Evolutionary conservation across 2,329 filamentous ascomycete genomes (phyloP).

Genomic region (Setomelanomma holmii): DNA sequence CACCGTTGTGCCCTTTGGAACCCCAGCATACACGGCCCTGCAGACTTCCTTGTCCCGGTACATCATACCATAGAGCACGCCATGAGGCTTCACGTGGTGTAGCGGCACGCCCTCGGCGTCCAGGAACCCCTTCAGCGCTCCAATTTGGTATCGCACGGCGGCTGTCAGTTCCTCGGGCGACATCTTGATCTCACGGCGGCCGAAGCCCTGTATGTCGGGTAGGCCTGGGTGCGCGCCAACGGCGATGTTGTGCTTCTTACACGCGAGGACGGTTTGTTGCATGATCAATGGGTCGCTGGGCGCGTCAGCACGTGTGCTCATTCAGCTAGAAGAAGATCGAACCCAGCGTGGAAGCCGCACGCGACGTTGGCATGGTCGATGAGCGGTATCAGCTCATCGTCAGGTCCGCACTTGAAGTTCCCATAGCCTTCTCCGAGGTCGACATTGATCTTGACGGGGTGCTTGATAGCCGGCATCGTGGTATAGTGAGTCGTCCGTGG

Average conservation of each 20-base stretch:
- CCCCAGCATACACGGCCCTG: conserved; percentile 60
- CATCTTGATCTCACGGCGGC: conserved; percentile 67
- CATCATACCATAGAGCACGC: conserved; percentile 66
- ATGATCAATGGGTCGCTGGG: conserved; percentile 67
- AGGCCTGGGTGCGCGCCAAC: conserved; percentile 70
- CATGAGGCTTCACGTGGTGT: conserved; percentile 70
- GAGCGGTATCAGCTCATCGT: conserved; percentile 66
- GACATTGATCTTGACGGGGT: conserved; percentile 62
- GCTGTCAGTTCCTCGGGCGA: conserved; percentile 64
- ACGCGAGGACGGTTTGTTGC: conserved; percentile 64
- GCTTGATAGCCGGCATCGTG: conserved; percentile 58
- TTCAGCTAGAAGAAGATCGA: conserved; percentile 4
- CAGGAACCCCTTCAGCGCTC: conserved; percentile 66
- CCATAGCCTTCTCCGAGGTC: conserved; percentile 63
- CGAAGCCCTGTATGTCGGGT: conserved; percentile 71
- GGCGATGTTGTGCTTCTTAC: conserved; percentile 64
- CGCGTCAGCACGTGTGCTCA: conserved; percentile 11
- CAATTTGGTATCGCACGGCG: conserved; percentile 68
- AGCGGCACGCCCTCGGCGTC: conserved; percentile 63
- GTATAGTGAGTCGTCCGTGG: neutral
- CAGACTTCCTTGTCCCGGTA: conserved; percentile 60
- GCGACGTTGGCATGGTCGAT: conserved; percentile 70
- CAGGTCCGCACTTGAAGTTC: conserved; percentile 61
- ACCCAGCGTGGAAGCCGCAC: conserved; percentile 64
- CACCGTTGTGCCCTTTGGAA: conserved; percentile 59